Percentiles rank a stretch among this genome's conserved stretches.
These are phyloP conservation scores for Myxozyma kluyveri DNA, from an alignment of 805 yeast genomes.

Conservation along the genomic window DNA sequence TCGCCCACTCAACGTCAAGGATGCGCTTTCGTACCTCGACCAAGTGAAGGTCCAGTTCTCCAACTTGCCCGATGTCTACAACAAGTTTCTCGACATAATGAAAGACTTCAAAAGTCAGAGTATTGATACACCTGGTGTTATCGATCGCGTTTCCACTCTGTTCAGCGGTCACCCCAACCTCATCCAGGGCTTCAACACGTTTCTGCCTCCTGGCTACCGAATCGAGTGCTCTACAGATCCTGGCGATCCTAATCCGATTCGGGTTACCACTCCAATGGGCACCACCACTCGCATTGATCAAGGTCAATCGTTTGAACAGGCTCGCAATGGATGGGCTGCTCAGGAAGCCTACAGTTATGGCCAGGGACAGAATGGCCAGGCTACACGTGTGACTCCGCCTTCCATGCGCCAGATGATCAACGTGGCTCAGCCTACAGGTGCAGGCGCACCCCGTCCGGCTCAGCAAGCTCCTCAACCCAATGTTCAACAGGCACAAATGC, in stretches of 20 bases:
- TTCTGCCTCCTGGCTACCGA: conserved; percentile 91
- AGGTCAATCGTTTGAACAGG: not conserved
- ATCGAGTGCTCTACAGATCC: conserved; percentile 90
- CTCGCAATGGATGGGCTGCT: not conserved
- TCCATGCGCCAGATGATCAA: not conserved
- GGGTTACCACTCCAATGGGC: conserved; percentile 95
- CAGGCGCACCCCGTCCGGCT: conserved; percentile 1
- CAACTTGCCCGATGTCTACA: conserved; percentile 91
- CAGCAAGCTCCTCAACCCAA: conserved; percentile 11
- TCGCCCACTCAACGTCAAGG: conserved; percentile 86
- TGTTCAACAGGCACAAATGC: conserved; percentile 7
- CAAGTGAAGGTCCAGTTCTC: conserved; percentile 92
- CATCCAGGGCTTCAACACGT: conserved; percentile 96
- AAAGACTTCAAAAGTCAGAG: conserved; percentile 94
- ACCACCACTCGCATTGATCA: conserved; percentile 66
- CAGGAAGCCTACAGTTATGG: conserved; percentile 32
- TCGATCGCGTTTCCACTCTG: conserved; percentile 85
- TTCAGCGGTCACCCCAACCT: conserved; percentile 89
- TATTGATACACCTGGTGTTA: conserved; percentile 97
- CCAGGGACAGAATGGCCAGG: conserved; percentile 34
- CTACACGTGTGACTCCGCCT: conserved; percentile 23
- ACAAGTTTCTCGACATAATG: conserved; percentile 95
- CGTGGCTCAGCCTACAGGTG: not conserved
- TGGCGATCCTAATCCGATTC: conserved; percentile 83
- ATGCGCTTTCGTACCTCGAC: conserved; percentile 91